Evolutionary conservation across 2,329 filamentous ascomycete species (phyloP), one percentile per base, ranked within the genome.

Genomic region (Fusarium robinianum): DNA sequence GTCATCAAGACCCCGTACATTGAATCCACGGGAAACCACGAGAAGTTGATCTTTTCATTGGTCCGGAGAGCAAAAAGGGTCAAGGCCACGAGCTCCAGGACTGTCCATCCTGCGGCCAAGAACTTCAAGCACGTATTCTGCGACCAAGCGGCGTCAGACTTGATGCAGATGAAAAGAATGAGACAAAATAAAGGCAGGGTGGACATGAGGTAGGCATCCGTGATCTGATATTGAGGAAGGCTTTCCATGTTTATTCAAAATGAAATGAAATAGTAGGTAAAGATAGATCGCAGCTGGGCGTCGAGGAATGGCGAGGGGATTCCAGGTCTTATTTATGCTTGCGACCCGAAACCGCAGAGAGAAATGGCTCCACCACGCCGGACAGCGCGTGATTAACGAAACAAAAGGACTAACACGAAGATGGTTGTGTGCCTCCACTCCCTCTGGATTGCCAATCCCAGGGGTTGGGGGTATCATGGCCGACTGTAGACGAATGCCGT

Each of bases 371-470:
- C 31, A 46, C 37, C 7, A 41, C 26, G 41, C 31, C 23, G 23
- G 23, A 39, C 9, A 44, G 26, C 40, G 40, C 40, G 8, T 35
- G 19, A 44, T 48, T 44, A 44, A 44, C 40, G n/a, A 46, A 29
- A 48, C 26, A 44, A 48, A 40, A 36, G 35, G 31, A 33, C 40
- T 10, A 46, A 49, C 23, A 41, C n/a, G 19, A 41, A 25, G 41
- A 45, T 41, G 14, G 27, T 36, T 40, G 11, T 32, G 8, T 33
- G 17, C 43, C 37, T 35, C 37, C 18, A 32, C 31, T 19, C 37
- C 44, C 29, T 35, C 27, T 11, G 14, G 26, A 22, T 39, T 35
- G 24, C 23, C 24, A 38, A 39, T 31, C 34, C 43, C 23, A 43
- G 45, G 45, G 38, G 45, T 32, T 34, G 12, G 30, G 31, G 45